Conservation (phyloP, 164 flowering plant species). For the Vitis labrusca region DNA sequence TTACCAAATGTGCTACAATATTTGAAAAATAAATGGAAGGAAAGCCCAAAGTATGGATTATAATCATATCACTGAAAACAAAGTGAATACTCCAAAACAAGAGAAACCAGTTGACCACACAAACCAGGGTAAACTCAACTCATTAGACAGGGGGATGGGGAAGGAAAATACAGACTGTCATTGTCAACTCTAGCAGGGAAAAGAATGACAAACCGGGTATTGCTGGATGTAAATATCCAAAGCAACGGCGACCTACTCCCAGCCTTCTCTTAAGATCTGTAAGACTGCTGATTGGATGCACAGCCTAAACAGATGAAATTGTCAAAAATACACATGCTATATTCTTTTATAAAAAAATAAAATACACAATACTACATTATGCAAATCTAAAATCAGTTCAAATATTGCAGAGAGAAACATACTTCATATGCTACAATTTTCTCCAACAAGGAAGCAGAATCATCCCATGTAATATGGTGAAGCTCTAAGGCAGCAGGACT, state of each 20-base stretch:
- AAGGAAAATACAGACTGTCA: neutral
- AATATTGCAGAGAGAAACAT: conserved; percentile 1
- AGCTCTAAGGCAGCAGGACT: conserved; percentile 96
- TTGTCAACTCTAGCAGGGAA: conserved; percentile 3
- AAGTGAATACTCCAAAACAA: neutral
- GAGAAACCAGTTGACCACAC: neutral
- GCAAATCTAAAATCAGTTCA: neutral
- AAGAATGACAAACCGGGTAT: conserved; percentile 68
- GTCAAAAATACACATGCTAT: neutral
- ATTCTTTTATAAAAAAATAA: neutral
- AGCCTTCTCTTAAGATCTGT: conserved; percentile 90
- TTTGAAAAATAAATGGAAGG: too few species aligned
- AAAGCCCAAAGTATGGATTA: too few species aligned
- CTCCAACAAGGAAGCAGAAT: conserved; percentile 93
- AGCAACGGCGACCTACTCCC: conserved; percentile 93
- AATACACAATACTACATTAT: neutral
- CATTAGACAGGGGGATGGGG: too few species aligned
- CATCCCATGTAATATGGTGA: conserved; percentile 93
- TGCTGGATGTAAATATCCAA: conserved; percentile 91
- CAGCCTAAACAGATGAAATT: conserved; percentile 57
- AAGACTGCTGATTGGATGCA: conserved; percentile 94
- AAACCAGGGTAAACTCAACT: too few species aligned
- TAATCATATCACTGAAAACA: too few species aligned
- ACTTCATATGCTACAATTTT: conserved; percentile 95
- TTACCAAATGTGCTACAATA: too few species aligned